Evolutionary conservation across 2,329 filamentous ascomycete genomes (phyloP), one percentile per base, ranked within the genome.

Genomic region (Fusarium begoniae): DNA sequence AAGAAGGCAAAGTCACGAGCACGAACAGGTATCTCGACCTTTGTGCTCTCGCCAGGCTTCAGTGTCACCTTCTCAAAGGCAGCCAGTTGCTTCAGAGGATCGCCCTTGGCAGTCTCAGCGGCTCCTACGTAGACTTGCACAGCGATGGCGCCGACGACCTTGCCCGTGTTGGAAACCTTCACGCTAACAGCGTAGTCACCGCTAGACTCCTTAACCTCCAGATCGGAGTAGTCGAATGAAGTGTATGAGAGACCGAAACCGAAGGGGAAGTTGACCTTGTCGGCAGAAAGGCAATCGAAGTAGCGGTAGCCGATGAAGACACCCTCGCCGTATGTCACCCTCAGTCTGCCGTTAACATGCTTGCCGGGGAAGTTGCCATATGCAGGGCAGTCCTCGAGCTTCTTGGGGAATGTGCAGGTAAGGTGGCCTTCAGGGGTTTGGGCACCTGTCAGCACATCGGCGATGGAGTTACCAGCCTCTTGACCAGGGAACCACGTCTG

Each of bases 401-500:
- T 83, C 60, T 84, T 85, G 3, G 91, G 92, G 82, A 92, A 93
- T 2, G 86, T 90, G 41, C 91, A 84, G 0, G 90, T 89, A 4
- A 92, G 83, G 75, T 91, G 92, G 4, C 89, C 91, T 68, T 89
- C 89, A 4, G 91, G 91, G 74, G 90, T 92, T 59, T 89, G 85
- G 50, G 88, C 85, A 53, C 91, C 91, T 56, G 91, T 90, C 22
- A 93, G 83, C 5, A 93, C 88, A 75, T 93, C 91, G 8, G 89
- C 90, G 68, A 93, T 89, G 4, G 90, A 90, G 75, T 93, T 92
- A 7, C 91, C 91, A 43, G 88, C 88, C 81, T 93, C 91, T 76
- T 93, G 91, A 10, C 91, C 91, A 63, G 90, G 89, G 77, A 91
- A 93, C 90, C 91, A 93, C n/a, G 89, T 87, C 78, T 88, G 90